phyloP scores from a whole-genome alignment of 2,329 filamentous ascomycete genomes.

The Hymenoscyphus infarciens region DNA sequence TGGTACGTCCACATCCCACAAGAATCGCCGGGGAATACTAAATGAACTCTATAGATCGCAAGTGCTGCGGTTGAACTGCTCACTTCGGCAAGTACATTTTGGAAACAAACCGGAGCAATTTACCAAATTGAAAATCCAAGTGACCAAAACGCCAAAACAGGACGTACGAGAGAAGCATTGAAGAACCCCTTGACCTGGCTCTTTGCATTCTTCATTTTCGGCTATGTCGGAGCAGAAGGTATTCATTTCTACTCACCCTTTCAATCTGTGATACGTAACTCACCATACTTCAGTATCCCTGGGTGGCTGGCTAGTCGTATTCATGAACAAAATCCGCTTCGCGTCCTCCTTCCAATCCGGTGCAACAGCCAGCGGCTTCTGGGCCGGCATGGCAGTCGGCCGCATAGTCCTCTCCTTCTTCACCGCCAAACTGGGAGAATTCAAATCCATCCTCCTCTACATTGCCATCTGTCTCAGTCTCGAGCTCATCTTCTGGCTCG shows the following conservation, averaged over 20 bases:
- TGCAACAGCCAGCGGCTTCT: constrained; percentile 76
- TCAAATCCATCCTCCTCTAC: constrained; percentile 60
- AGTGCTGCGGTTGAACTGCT: constrained; percentile 53
- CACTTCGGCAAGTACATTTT: constrained; percentile 55
- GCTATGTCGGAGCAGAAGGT: constrained; percentile 71
- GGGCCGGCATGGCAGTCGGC: constrained; percentile 76
- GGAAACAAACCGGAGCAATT: constrained; percentile 54
- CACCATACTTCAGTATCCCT: constrained; percentile 55
- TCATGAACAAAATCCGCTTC: constrained; percentile 76
- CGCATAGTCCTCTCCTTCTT: constrained; percentile 71
- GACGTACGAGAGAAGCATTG: constrained; percentile 35
- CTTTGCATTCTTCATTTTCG: constrained; percentile 69
- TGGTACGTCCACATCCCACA: constrained; percentile 47
- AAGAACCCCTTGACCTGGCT: constrained; percentile 63
- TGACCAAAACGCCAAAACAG: constrained; percentile 17
- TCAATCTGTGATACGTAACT: neutral
- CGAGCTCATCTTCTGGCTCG: constrained; percentile 75
- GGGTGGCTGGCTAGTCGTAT: constrained; percentile 79
- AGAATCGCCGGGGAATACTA: neutral
- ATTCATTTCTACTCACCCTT: neutral
- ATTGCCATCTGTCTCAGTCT: constrained; percentile 59
- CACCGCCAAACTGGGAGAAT: constrained; percentile 71
- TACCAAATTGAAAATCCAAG: constrained; percentile 56
- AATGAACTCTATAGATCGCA: constrained; percentile 43
- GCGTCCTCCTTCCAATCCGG: constrained; percentile 69